phyloP scores from a whole-genome alignment of 1,284 basidiomycete genomes.

The Ceraceosorus guamensis region DNA sequence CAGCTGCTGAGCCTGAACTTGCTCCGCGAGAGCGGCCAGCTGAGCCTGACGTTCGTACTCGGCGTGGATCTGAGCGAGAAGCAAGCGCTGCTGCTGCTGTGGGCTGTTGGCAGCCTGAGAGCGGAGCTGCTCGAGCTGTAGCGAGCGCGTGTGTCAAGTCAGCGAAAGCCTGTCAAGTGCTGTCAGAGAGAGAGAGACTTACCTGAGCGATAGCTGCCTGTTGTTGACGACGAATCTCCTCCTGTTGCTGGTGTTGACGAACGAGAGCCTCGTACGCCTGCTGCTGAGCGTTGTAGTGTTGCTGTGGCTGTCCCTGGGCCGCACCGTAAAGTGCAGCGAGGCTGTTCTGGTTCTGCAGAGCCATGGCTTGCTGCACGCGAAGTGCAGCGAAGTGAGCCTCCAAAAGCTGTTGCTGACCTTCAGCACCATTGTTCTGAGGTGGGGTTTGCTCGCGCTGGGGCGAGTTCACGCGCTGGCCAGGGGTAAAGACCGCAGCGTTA shows the following conservation, averaged over 20 bases:
- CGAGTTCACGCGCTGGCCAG: conserved; percentile 1
- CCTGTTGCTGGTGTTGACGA: conserved; percentile 17
- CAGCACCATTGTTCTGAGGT: conserved; percentile 12
- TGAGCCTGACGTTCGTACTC: conserved; percentile 18
- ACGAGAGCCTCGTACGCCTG: conserved; percentile 26
- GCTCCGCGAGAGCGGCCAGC: conserved; percentile 1
- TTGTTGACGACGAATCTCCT: conserved; percentile 19
- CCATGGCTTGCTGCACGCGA: conserved; percentile 23
- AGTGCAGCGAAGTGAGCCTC: conserved; percentile 34
- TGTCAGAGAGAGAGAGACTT: conserved; percentile 1
- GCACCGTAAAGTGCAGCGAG: conserved; percentile 14
- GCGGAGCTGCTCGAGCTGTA: conserved; percentile 29
- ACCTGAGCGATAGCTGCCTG: conserved; percentile 13
- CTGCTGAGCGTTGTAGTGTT: conserved; percentile 14
- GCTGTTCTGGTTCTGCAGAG: conserved; percentile 8
- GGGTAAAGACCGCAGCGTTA: conserved; percentile 20
- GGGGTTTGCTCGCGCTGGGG: conserved; percentile 7
- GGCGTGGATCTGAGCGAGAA: conserved; percentile 33
- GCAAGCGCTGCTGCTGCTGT: conserved; percentile 28
- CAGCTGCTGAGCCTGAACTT: conserved; percentile 7
- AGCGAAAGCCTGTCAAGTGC: not conserved
- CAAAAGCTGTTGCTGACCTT: conserved; percentile 12
- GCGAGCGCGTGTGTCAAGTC: not conserved
- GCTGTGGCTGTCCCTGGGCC: conserved; percentile 20
- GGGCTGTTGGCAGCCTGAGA: conserved; percentile 31